Evolutionary conservation across 768 basidiomycete species (phyloP), one percentile per base, ranked within the genome.

Genomic region (Pleurotus sapidus): DNA sequence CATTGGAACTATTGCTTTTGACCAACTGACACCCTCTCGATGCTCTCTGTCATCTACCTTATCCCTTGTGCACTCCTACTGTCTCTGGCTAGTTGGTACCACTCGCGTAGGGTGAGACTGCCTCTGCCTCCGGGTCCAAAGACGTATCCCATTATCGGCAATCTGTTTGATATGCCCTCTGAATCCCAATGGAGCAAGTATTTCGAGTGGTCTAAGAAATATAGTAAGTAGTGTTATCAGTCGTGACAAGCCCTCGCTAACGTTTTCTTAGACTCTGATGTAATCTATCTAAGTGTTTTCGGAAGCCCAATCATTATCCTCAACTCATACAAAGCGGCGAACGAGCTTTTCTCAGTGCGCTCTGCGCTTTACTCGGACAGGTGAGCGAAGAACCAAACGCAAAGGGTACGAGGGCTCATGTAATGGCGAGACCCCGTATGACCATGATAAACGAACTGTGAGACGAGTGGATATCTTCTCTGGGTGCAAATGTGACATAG

Each of bases 301-400:
- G 73, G 75, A 3, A 63, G 63, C 11, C 60, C 66, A 24, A 59
- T 78, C 23, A 62, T 79, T 24, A 60, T 79, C 20, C 20, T 20
- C 1, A 75, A 75, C 48, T 70, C 68, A 12, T 63, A 66, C 25
- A 60, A 72, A 43, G 67, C 65, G 3, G 76, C 72, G 1, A 65
- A 60, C 8, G 78, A 80, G 0, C 66, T 80, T 0, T 68, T 80
- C 18, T 73, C 75, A 30, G 78, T 74, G 59, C 64, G 72, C 25
- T 74, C 75, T 0, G 46, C 70, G 6, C 73, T 72, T 15, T 80
- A 79, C 61, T 78, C 76, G 0, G 72, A 72, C 60, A 64, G 77
- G 68, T 67, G 47, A 20, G 66, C 63, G 15, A 12, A 12, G n/a
- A n/a, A n/a, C n/a, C n/a, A n/a, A n/a, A n/a, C n/a, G n/a, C n/a